These are phyloP conservation scores for Xylaria palmicola DNA, from an alignment of 495 filamentous ascomycete species.

Conservation along the genomic window DNA sequence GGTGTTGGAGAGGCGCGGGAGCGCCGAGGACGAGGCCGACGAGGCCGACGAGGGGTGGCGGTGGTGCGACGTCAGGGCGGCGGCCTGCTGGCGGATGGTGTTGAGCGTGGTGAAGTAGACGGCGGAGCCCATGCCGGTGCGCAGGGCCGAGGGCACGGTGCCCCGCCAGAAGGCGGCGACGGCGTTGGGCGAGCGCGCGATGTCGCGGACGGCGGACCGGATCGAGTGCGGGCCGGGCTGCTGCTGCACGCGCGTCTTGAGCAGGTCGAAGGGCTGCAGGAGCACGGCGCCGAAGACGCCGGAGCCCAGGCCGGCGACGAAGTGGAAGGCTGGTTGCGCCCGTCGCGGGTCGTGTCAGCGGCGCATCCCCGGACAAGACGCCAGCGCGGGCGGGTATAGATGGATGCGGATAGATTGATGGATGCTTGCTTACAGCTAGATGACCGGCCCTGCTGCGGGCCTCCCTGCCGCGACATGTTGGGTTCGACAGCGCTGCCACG, in stretches of 20 bases:
- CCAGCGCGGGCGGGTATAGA: too few relatives aligned
- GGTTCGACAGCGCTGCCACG: constrained; percentile 2
- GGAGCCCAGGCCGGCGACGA: constrained; percentile 82
- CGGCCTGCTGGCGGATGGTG: constrained; percentile 68
- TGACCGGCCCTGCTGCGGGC: constrained; percentile 21
- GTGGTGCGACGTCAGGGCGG: constrained; percentile 45
- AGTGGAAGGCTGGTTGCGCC: constrained; percentile 67
- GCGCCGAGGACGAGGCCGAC: constrained; percentile 49
- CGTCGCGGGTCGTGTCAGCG: constrained; percentile 6
- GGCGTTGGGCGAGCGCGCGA: constrained; percentile 54
- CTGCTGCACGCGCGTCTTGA: constrained; percentile 95
- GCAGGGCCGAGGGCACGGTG: constrained; percentile 84
- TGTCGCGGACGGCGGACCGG: constrained; percentile 65
- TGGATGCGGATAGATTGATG: too few relatives aligned
- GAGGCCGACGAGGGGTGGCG: constrained; percentile 21
- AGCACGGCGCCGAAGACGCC: constrained; percentile 84
- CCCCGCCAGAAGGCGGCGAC: constrained; percentile 88
- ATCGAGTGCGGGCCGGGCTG: constrained; percentile 60
- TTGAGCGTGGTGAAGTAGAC: constrained; percentile 94
- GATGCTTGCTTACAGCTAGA: constrained; percentile 29
- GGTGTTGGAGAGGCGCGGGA: constrained; percentile 80
- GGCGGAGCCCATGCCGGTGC: constrained; percentile 88
- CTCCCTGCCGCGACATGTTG: constrained; percentile 26
- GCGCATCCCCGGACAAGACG: too few relatives aligned
- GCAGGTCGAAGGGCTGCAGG: constrained; percentile 92